Evolutionary conservation across 1,139 yeast genomes (phyloP), one percentile per base, ranked within the genome.

Genomic region (Yamadazyma diospyri): DNA sequence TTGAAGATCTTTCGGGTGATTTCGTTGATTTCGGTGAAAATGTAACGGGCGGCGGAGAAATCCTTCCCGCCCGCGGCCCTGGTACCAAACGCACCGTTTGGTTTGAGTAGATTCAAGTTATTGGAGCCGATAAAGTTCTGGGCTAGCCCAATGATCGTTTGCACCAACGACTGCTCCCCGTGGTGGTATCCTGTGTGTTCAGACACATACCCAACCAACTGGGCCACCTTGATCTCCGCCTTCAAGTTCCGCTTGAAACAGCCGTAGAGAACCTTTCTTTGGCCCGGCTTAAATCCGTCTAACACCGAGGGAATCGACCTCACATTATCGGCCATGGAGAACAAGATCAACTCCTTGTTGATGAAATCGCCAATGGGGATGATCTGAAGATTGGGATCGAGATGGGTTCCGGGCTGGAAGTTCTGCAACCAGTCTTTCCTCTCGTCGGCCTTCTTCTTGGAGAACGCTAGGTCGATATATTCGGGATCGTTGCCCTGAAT

Each of bases 21-120:
- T 19, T 81, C 78, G 40, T 76, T 78, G 46, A 92, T 63, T 50
- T 86, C 92, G 0, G 99, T 94, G 56, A 77, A 86, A 59, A 94
- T 89, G 67, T 94, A 94, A 76, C 99, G 89, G 39, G 97, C 83
- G 27, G 97, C 97, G n/a, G 97, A 86, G 16, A 88, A 94, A 68
- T 94, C 98, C 56, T 94, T 94, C 65, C 99, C 99, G 59, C 99
- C 98, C 22, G 88, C 75, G 26, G 94, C 92, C 62, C 99, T 78
- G 2, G 97, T 82, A 72, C 99, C 99, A 56, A 94, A 94, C 18
- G 89, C 83, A 69, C 99, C 99, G 55, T 82, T 84, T 28, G 99
- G 98, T 57, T 80, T 73, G 46, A 94, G 67, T 30, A 87, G 51
- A 54, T 94, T 85, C 47, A 94, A 64, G 51, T 94, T 94, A 53